Evolutionary conservation across 1,284 basidiomycete species (phyloP).

Genomic region (Rhizoctonia solani): DNA sequence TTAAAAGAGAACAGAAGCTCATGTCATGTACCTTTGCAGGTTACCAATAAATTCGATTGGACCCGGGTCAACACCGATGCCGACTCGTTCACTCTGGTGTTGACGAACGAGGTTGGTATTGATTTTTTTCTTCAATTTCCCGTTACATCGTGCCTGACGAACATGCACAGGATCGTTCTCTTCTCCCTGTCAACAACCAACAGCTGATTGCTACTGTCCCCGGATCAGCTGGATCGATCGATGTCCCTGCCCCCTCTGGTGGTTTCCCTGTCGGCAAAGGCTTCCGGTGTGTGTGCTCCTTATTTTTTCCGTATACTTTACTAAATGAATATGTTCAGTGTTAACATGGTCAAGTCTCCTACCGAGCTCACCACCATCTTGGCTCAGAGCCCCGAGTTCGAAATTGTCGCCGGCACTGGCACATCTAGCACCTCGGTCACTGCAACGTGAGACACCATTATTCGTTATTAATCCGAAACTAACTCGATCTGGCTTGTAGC

Average conservation of each 20-base stretch:
- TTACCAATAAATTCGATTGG: conserved; percentile 33
- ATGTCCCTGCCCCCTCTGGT: conserved; percentile 29
- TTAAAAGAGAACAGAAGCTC: neutral
- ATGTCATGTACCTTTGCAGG: conserved; percentile 15
- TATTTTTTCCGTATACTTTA: neutral
- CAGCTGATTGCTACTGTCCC: conserved; percentile 26
- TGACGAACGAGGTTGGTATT: conserved; percentile 30
- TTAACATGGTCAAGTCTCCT: conserved; percentile 35
- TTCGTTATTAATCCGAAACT: neutral
- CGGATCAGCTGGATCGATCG: conserved; percentile 7
- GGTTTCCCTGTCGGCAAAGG: conserved; percentile 35
- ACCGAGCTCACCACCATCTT: conserved; percentile 23
- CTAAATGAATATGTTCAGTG: neutral
- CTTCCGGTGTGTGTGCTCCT: conserved; percentile 23
- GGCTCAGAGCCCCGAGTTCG: conserved; percentile 34
- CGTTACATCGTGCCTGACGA: neutral
- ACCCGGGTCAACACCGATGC: conserved; percentile 29
- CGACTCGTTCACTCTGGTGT: conserved; percentile 20
- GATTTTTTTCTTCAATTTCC: neutral
- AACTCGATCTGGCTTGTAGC: neutral
- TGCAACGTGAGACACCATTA: conserved; percentile 6
- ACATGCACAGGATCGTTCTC: neutral
- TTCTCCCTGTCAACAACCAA: conserved; percentile 29
- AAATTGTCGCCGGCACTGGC: conserved; percentile 17
- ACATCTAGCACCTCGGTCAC: neutral